These are phyloP conservation scores for Glycine tomentella DNA, from an alignment of 306 rosid species.

Conservation along the genomic window DNA sequence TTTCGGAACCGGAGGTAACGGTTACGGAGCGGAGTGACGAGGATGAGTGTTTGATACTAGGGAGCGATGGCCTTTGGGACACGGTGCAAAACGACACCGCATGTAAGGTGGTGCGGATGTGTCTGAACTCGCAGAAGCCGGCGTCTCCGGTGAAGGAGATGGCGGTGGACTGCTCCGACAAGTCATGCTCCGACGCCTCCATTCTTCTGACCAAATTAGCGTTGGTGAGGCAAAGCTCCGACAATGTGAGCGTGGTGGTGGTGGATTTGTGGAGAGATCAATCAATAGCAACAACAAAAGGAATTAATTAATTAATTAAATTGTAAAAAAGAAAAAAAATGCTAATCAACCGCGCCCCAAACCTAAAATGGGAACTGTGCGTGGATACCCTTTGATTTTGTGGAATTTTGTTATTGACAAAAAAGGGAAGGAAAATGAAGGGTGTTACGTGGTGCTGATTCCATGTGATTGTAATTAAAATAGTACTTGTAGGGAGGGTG, in stretches of 20 bases:
- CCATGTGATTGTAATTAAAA: conserved; percentile 26
- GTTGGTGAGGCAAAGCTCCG: conserved; percentile 74
- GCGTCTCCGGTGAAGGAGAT: conserved; percentile 37
- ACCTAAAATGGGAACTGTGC: too few relatives aligned
- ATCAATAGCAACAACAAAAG: background rate
- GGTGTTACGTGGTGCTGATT: background rate
- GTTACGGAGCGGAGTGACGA: conserved; percentile 61
- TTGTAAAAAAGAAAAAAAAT: too few relatives aligned
- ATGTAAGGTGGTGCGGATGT: conserved; percentile 68
- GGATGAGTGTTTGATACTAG: conserved; percentile 79
- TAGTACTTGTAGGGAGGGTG: background rate
- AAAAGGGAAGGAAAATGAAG: background rate
- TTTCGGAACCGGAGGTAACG: conserved; percentile 81
- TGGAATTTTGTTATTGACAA: too few relatives aligned
- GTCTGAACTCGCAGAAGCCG: conserved; percentile 56
- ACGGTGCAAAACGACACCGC: conserved; percentile 78
- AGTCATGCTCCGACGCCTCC: conserved; percentile 77
- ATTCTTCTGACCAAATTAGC: conserved; percentile 78
- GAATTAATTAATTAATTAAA: background rate
- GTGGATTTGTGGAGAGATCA: conserved; percentile 68
- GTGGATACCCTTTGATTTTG: too few relatives aligned
- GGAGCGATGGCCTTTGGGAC: conserved; percentile 90
- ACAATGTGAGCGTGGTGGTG: conserved; percentile 81
- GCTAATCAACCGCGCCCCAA: too few relatives aligned
- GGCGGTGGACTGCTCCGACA: conserved; percentile 58